Conservation (phyloP, 345 rosid genomes). For the Eucalyptus cloeziana region DNA sequence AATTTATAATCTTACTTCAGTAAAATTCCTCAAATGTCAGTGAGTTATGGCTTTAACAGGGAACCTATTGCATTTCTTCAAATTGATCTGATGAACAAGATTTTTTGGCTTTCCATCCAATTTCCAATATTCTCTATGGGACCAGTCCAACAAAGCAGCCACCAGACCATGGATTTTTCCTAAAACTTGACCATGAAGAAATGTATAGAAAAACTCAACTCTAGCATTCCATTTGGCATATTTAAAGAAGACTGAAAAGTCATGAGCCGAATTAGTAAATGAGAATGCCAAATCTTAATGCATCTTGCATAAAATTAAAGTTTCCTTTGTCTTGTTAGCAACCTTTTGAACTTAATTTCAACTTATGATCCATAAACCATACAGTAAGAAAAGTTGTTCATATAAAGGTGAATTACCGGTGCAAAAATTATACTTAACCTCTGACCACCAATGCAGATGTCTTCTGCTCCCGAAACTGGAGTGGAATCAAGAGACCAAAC, state of each 20-base stretch:
- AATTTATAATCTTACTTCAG: not conserved
- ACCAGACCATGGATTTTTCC: not conserved
- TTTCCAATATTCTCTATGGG: not conserved
- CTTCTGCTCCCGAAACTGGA: slow-evolving; percentile 68
- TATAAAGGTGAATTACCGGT: slow-evolving; percentile 33
- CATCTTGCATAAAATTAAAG: not conserved
- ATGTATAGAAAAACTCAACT: not conserved
- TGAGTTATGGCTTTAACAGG: not conserved
- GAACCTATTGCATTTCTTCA: not conserved
- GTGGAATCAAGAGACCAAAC: slow-evolving; percentile 63
- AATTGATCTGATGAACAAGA: not conserved
- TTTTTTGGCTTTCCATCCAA: not conserved
- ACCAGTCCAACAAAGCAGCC: not conserved
- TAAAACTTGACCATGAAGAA: not conserved
- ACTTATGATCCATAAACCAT: not conserved
- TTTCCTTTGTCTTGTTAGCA: not conserved
- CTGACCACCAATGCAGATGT: slow-evolving; percentile 69
- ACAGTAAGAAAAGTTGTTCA: not conserved
- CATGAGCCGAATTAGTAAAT: not conserved
- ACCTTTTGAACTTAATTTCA: not conserved
- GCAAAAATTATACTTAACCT: slow-evolving; percentile 49
- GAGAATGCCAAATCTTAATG: not conserved
- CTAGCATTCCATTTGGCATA: not conserved
- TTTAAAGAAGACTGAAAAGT: not conserved
- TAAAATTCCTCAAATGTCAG: not conserved